These are phyloP conservation scores for Nitzschia sp. DNA, from an alignment of 108 stramenopile species.

Conservation along the genomic window DNA sequence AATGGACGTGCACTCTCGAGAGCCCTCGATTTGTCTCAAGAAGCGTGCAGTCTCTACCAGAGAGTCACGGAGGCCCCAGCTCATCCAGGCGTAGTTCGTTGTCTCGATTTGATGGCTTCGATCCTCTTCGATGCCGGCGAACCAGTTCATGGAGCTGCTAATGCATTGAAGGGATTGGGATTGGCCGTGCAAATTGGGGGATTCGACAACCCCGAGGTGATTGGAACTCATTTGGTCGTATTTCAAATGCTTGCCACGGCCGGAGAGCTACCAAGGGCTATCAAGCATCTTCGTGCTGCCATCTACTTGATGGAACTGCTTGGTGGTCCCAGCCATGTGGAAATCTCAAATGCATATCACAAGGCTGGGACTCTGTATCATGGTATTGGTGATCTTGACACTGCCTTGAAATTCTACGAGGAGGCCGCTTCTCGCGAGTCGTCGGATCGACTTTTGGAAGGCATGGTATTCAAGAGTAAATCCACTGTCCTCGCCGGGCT, in stretches of 20 bases:
- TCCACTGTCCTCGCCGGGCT: conserved; percentile 54
- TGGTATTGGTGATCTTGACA: conserved; percentile 41
- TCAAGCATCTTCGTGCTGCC: conserved; percentile 85
- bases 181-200: conserved; percentile 75
- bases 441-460: conserved; percentile 70
- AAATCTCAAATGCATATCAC: conserved; percentile 75
- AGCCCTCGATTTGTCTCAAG: conserved; percentile 81
- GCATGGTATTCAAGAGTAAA: conserved; percentile 58
- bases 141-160: conserved; percentile 55
- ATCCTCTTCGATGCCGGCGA: conserved; percentile 82
- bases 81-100: conserved; percentile 72
- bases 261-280: conserved; percentile 42
- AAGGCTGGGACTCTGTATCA: conserved; percentile 82
- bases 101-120: conserved; percentile 65
- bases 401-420: conserved; percentile 60
- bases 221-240: conserved; percentile 55
- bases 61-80: conserved; percentile 73
- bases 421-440: conserved; percentile 44
- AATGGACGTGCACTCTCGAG: conserved; percentile 46
- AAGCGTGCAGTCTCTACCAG: conserved; percentile 76
- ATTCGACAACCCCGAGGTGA: conserved; percentile 72
- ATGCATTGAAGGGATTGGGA: conserved; percentile 74
- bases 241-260: conserved; percentile 58
- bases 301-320: conserved; percentile 84
- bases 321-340: conserved; percentile 78